Conservation (phyloP, 2,329 filamentous ascomycete species). For the Claviceps fusiformis region DNA sequence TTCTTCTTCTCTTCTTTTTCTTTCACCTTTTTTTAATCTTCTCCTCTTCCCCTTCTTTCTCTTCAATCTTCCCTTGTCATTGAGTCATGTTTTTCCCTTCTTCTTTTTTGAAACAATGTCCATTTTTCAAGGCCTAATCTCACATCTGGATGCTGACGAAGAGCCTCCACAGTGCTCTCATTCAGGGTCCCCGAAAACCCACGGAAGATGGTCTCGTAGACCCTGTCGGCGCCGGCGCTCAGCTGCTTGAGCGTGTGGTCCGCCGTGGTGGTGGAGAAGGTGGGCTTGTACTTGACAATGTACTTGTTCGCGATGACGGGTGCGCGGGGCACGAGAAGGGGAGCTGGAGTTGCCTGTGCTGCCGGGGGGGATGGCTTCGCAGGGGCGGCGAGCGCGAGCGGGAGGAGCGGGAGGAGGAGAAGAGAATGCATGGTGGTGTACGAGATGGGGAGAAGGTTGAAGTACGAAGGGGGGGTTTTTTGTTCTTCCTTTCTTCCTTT, state of each 20-base stretch:
- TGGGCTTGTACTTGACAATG: slow-evolving; percentile 17
- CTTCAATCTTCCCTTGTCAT: no score
- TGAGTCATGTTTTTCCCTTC: no score
- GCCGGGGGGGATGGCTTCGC: slow-evolving; percentile 7
- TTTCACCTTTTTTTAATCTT: no score
- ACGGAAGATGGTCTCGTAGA: slow-evolving; percentile 11
- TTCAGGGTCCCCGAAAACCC: slow-evolving; percentile 14
- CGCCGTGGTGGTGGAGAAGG: slow-evolving; percentile 6
- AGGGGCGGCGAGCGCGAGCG: slow-evolving; percentile 10
- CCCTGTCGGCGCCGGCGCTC: slow-evolving; percentile 11
- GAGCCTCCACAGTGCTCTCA: slow-evolving; percentile 8
- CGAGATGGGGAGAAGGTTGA: no score
- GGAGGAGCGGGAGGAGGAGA: slow-evolving; percentile 11
- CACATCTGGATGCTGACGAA: slow-evolving; percentile 14
- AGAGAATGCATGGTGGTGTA: neutral
- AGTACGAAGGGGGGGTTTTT: no score
- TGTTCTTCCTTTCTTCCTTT: no score
- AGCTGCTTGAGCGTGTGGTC: slow-evolving; percentile 8
- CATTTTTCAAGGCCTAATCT: neutral
- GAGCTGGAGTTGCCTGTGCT: slow-evolving; percentile 10
- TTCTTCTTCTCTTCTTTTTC: no score
- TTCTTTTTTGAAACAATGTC: no score
- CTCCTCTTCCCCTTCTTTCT: no score
- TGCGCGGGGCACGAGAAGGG: slow-evolving; percentile 11
- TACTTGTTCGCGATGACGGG: slow-evolving; percentile 14